Evolutionary conservation across 2,329 filamentous ascomycete genomes (phyloP), one percentile per base, ranked within the genome.

Genomic region (Akanthomyces uredinophilus): DNA sequence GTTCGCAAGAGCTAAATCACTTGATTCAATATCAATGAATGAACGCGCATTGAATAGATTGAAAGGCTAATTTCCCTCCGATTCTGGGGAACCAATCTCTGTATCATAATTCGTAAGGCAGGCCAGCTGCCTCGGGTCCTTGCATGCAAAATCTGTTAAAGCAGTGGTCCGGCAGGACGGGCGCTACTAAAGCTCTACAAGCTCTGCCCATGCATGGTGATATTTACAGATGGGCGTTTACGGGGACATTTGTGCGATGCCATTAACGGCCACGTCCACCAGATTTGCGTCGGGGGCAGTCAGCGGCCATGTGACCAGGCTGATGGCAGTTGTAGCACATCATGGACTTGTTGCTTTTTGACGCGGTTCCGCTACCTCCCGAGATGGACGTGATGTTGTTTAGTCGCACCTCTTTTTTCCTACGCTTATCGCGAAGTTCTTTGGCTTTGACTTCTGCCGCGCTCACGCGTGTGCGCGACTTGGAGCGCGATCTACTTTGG

Each of bases 401-500:
- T 61, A 91, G 74, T 64, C 87, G 87, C 57, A 90, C 79, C 61
- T 88, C 84, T 71, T 87, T 88, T 72, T 86, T 86, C 68, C 84
- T 82, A 50, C 86, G 78, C 70, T 83, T 81, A 47, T 85, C 83
- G 8, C 84, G 82, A 20, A 87, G 72, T 66, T 84, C 78, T 65
- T 80, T 78, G 7, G 75, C 74, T 41, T 71, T 74, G 37, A 54
- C 29, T 46, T 63, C 69, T 63, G 75, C 71, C 14, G 64, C 22
- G 55, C 54, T 68, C 39, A 35, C 52, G 5, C 70, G 69, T 32
- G 71, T 64, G 29, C 65, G 70, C 35, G 73, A 75, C 44, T 69
- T 70, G 46, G 73, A 76, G 22, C 68, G 70, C 58, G 74, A 75
- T 56, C 72, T 70, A 53, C 66, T 70, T 63, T 65, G 65, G 39